A percentile compares a stretch with the other conserved stretches of the same genome.
phyloP scores from a whole-genome alignment of 2,329 filamentous ascomycete genomes.

The Claviceps digitariae region DNA sequence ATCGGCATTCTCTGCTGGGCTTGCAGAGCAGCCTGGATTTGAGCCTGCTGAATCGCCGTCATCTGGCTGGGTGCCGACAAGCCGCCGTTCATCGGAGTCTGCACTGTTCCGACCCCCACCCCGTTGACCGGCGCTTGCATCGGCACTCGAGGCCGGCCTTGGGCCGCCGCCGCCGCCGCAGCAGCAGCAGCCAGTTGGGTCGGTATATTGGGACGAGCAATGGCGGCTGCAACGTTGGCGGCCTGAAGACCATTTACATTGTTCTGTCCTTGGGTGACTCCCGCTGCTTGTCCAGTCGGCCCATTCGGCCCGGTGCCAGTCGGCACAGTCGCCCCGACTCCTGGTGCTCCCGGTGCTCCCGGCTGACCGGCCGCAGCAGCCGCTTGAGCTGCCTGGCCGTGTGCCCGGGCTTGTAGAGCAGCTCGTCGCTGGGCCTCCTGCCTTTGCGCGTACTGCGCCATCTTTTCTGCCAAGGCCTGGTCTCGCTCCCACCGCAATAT shows the following conservation, averaged over 20 bases:
- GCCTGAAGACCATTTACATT: constrained; percentile 14
- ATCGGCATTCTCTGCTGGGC: constrained; percentile 45
- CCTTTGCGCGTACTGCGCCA: constrained; percentile 41
- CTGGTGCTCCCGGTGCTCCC: neutral
- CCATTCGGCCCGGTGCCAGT: no score
- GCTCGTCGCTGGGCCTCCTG: constrained; percentile 44
- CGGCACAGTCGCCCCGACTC: neutral
- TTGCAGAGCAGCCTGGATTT: constrained; percentile 40
- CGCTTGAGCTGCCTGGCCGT: constrained; percentile 28
- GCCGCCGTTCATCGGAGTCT: constrained; percentile 35
- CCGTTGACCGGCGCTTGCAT: constrained; percentile 40
- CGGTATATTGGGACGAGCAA: constrained; percentile 24
- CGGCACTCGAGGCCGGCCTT: constrained; percentile 36
- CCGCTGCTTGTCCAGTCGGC: constrained; percentile 1
- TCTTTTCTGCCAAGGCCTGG: constrained; percentile 47
- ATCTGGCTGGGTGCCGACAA: constrained; percentile 44
- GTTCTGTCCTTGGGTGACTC: constrained; percentile 18
- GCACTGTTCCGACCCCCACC: constrained; percentile 31
- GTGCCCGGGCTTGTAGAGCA: constrained; percentile 32
- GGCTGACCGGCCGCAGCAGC: constrained; percentile 25
- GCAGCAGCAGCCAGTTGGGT: constrained; percentile 28
- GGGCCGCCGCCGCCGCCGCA: constrained; percentile 22
- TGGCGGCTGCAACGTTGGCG: constrained; percentile 15
- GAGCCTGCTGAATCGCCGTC: constrained; percentile 54
- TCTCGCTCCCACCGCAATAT: constrained; percentile 80